Percentiles rank a stretch among this genome's conserved stretches.
phyloP scores from a whole-genome alignment of 1,139 yeast genomes.

The Meyerozyma smithsonii region DNA sequence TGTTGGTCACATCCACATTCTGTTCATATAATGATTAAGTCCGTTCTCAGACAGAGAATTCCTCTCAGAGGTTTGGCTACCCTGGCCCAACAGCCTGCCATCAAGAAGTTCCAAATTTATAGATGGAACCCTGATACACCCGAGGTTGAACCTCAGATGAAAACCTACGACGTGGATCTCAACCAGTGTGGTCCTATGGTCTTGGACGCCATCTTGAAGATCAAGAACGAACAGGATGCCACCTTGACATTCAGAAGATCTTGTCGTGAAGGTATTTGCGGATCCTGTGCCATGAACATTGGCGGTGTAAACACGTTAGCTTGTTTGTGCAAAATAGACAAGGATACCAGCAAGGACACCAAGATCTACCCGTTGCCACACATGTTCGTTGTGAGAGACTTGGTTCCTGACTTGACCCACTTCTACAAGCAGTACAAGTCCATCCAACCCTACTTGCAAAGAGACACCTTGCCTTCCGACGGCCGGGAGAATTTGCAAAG shows the following conservation, averaged over 20 bases:
- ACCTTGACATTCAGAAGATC: conserved; percentile 96
- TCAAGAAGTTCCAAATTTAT: conserved; percentile 87
- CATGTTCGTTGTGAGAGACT: conserved; percentile 95
- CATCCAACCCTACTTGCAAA: conserved; percentile 93
- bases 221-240: conserved; percentile 94
- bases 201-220: conserved; percentile 87
- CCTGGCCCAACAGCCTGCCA: conserved; percentile 42
- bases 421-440: conserved; percentile 98
- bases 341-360: conserved; percentile 64
- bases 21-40: conserved; percentile 17
- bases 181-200: conserved; percentile 97
- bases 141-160: conserved; percentile 83
- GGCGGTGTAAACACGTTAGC: conserved; percentile 97
- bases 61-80: conserved; percentile 39
- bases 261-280: conserved; percentile 99
- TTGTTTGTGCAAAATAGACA: conserved; percentile 90
- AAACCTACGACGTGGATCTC: conserved; percentile 78
- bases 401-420: conserved; percentile 96
- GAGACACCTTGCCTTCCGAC: conserved; percentile 74
- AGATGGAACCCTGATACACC: conserved; percentile 99
- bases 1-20: not conserved
- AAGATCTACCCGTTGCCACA: conserved; percentile 97
- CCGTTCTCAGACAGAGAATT: conserved; percentile 16
- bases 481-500: conserved; percentile 93
- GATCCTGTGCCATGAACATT: conserved; percentile 99